A percentile compares a stretch with the other conserved stretches of the same genome.
phyloP scores from a whole-genome alignment of 345 rosid species.

The Eucalyptus victrix region DNA sequence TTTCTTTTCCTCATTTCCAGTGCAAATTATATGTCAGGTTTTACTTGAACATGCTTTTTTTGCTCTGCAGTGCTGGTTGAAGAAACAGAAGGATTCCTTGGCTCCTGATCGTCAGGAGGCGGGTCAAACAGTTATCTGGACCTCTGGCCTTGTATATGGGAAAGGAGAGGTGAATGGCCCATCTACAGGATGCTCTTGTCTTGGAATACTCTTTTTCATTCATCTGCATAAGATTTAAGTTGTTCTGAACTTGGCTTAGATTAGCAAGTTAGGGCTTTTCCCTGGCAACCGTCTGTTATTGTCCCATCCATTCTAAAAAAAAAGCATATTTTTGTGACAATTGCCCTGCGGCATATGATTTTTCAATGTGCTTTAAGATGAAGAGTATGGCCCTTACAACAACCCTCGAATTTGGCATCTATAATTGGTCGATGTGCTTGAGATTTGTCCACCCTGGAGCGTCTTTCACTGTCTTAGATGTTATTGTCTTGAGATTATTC shows the following conservation, averaged over 20 bases:
- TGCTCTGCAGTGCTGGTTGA: conserved; percentile 78
- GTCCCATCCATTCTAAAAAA: neutral
- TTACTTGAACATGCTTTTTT: neutral
- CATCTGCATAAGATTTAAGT: neutral
- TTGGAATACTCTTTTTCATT: neutral
- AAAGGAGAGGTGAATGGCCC: conserved; percentile 73
- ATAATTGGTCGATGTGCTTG: neutral
- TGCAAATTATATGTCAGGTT: neutral
- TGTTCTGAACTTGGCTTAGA: neutral
- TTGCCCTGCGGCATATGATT: neutral
- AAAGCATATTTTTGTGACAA: neutral
- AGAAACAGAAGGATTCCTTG: conserved; percentile 78
- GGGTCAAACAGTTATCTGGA: conserved; percentile 58
- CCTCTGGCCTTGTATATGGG: conserved; percentile 87
- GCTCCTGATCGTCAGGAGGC: conserved; percentile 58
- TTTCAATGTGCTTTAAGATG: neutral
- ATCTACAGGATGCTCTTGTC: neutral
- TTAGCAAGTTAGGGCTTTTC: neutral
- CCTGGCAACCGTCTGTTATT: neutral
- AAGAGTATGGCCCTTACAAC: neutral
- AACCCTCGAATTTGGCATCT: neutral
- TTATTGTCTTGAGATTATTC: neutral
- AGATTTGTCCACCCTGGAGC: neutral
- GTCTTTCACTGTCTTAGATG: neutral
- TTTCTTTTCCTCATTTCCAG: neutral